phyloP scores from a whole-genome alignment of 768 basidiomycete genomes.

The Pleurotus platypus region DNA sequence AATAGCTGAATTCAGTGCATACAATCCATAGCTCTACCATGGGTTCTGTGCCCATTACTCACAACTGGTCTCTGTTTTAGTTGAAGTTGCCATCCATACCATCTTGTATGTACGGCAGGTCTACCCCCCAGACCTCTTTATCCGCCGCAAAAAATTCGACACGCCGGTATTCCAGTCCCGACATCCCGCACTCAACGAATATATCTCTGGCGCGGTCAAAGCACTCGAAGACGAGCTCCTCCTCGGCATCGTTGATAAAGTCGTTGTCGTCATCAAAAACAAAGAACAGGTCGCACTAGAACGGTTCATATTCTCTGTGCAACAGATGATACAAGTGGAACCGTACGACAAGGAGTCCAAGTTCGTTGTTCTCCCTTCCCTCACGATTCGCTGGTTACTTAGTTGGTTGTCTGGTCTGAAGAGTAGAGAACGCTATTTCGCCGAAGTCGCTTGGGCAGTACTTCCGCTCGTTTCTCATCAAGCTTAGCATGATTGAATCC shows the following conservation, averaged over 20 bases:
- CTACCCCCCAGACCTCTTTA: slow-evolving; percentile 87
- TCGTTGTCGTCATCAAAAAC: slow-evolving; percentile 83
- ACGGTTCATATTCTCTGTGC: slow-evolving; percentile 85
- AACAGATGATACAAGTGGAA: slow-evolving; percentile 74
- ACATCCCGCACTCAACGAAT: slow-evolving; percentile 85
- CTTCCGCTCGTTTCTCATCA: slow-evolving; percentile 81
- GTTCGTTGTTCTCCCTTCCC: slow-evolving; percentile 28
- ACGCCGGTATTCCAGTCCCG: slow-evolving; percentile 90
- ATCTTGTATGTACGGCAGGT: slow-evolving; percentile 89
- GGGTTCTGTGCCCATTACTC: neutral
- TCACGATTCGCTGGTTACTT: neutral
- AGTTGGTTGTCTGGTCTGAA: slow-evolving; percentile 21
- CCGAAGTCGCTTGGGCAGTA: slow-evolving; percentile 62
- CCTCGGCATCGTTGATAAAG: slow-evolving; percentile 69
- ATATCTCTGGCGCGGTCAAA: slow-evolving; percentile 84
- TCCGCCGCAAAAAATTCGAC: slow-evolving; percentile 85
- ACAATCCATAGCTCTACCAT: neutral
- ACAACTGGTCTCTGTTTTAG: slow-evolving; percentile 32
- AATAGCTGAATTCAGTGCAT: slow-evolving; percentile 70
- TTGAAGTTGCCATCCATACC: slow-evolving; percentile 91
- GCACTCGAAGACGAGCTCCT: slow-evolving; percentile 77
- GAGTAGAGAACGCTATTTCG: slow-evolving; percentile 71
- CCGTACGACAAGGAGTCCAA: slow-evolving; percentile 65
- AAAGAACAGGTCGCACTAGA: slow-evolving; percentile 80
- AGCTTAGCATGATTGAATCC: slow-evolving; percentile 73